These are phyloP conservation scores for Nepenthes mirabilis DNA, from an alignment of 148 eudicot genomes.

Conservation along the genomic window DNA sequence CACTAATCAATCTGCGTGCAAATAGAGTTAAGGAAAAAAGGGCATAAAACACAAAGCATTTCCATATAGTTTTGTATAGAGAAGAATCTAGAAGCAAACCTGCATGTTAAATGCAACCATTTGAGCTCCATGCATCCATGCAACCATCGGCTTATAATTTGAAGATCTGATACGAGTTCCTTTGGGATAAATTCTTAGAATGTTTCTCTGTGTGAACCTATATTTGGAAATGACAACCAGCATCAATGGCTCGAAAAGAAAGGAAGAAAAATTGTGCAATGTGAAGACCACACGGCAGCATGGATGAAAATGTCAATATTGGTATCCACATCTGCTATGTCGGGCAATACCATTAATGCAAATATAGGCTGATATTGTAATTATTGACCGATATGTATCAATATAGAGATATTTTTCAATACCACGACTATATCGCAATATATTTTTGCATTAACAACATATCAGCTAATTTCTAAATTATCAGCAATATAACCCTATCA, in stretches of 20 bases:
- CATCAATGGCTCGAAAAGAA: neutral
- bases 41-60: no score
- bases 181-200: conserved; percentile 63
- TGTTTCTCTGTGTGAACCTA: conserved; percentile 51
- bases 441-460: no score
- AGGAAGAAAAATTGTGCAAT: neutral
- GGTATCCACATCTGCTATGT: no score
- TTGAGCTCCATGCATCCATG: conserved; percentile 77
- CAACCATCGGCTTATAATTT: conserved; percentile 47
- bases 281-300: no score
- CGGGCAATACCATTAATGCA: no score
- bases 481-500: no score
- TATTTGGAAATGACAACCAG: neutral
- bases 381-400: no score
- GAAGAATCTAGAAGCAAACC: conserved; percentile 16
- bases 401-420: no score
- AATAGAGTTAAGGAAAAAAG: neutral
- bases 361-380: no score
- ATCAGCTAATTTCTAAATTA: no score
- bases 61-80: neutral
- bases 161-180: conserved; percentile 69
- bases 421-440: no score
- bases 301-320: no score
- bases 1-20: neutral
- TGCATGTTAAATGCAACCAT: conserved; percentile 88